Evolutionary conservation across 2,329 filamentous ascomycete genomes (phyloP).

Genomic region (Venturia aucupariae): DNA sequence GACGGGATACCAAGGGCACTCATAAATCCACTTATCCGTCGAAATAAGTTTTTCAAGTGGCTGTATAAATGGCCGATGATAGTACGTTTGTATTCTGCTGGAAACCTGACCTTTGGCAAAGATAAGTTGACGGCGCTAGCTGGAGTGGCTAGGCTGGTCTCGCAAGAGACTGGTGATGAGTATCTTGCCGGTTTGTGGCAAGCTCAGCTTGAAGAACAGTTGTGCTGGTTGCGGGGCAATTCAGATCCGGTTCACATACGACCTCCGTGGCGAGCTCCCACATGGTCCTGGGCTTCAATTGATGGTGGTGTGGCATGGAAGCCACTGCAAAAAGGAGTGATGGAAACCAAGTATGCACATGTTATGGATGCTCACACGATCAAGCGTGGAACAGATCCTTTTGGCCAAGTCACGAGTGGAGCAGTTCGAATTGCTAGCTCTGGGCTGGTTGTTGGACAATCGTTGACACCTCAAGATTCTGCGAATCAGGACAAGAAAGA

Average conservation of each 20-base stretch:
- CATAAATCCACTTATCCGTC: neutral
- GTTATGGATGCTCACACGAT: neutral
- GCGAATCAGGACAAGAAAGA: neutral
- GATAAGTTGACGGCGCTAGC: slow-evolving; percentile 2
- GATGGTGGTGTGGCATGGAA: neutral
- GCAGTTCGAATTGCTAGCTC: neutral
- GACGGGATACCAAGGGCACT: neutral
- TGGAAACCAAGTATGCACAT: neutral
- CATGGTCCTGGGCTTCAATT: slow-evolving; percentile 4
- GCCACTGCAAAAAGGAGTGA: neutral
- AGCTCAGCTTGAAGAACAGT: neutral
- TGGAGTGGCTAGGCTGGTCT: neutral
- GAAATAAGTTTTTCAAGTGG: neutral
- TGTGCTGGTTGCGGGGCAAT: neutral
- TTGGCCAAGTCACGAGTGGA: neutral
- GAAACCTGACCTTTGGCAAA: slow-evolving; percentile 1
- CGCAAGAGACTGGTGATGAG: neutral
- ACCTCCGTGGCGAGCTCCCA: neutral
- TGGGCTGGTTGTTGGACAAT: neutral
- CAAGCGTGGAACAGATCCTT: neutral
- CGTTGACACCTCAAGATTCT: neutral
- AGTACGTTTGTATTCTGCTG: neutral
- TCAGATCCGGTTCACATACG: neutral
- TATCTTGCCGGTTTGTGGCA: slow-evolving; percentile 5
- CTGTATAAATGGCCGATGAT: slow-evolving; percentile 1